phyloP scores from a whole-genome alignment of 2,329 filamentous ascomycete species.

The Capronia epimyces region DNA sequence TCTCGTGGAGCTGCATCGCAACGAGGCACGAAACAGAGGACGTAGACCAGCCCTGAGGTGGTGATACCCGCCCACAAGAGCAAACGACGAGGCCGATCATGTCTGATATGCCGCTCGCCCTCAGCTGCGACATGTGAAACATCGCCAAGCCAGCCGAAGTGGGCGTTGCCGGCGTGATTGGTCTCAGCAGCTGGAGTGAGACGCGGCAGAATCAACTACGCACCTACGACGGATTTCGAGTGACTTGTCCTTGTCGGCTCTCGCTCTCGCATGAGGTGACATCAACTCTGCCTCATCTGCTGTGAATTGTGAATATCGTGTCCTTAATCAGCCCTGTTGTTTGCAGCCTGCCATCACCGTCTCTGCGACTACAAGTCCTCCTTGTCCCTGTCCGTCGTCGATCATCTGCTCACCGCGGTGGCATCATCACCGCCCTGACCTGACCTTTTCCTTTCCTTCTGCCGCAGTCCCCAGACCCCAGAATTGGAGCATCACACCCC shows the following conservation, averaged over 20 bases:
- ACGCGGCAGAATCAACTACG: constrained; percentile 8
- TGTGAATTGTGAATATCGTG: too few relatives aligned
- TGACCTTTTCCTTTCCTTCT: too few relatives aligned
- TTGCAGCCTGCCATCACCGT: too few relatives aligned
- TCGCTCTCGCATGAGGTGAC: too few relatives aligned
- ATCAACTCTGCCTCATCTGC: too few relatives aligned
- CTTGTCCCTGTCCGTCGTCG: too few relatives aligned
- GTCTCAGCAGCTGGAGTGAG: constrained; percentile 6
- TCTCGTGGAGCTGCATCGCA: neutral
- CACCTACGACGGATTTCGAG: neutral
- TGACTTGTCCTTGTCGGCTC: too few relatives aligned
- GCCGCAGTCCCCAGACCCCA: too few relatives aligned
- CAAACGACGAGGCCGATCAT: neutral
- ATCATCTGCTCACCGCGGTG: too few relatives aligned
- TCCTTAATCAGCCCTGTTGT: too few relatives aligned
- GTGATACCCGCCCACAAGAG: neutral
- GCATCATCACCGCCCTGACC: too few relatives aligned
- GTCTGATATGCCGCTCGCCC: constrained; percentile 1
- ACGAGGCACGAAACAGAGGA: neutral
- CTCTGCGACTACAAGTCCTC: too few relatives aligned
- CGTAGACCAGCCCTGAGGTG: neutral
- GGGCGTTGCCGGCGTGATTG: constrained; percentile 6
- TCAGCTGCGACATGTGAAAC: constrained; percentile 4
- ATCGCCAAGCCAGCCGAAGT: constrained; percentile 14
- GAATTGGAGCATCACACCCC: neutral